Base-by-base conservation (phyloP, 2,329 filamentous ascomycete genomes). In the Tolypocladium nubicola region DNA sequence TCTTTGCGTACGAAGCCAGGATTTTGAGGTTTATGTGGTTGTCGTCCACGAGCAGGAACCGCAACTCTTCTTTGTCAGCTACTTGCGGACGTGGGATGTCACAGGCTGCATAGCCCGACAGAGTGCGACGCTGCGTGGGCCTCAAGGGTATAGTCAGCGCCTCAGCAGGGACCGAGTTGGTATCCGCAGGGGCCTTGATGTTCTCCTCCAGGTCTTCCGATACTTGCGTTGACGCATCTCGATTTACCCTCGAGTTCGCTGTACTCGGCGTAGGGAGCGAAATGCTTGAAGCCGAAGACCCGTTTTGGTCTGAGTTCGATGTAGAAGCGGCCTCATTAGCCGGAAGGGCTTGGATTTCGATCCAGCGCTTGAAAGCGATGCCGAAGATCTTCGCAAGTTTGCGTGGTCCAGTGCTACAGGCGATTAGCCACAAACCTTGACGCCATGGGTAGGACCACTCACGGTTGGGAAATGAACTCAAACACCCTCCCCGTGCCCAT, bases 401-500 rank as follows among this genome's bases (percentile, higher is more conserved):
- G 21, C 70, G 70, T 7, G 72, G 71, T 0, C 72, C 72, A 4
- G 71, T 61, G 3, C 71, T 73, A 7, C 7, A n/a, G 11, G n/a
- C 8, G 10, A 35, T 45, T 14, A 39, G 35, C 30, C 16, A 3
- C 11, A 23, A 38, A 39, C 49, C 37, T 38, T 26, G 10, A 14
- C 40, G 7, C 4, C 26, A 38, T 4, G 43, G 3, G 4, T n/a
- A 49, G 30, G 7, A 8, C n/a, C 2, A 67, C 71, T 61, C 57
- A 71, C 67, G 73, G 73, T 53, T 73, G 72, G 1, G 71, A 72
- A 21, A 73, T 67, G 49, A 71, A 73, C 53, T 74, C 72, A 11
- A 71, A 65, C 16, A 72, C 58, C 11, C 63, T 63, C 19, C 58
- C 57, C 55, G n/a, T 61, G 58, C 43, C 65, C 57, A 41, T 64